A percentile compares a stretch with the other conserved stretches of the same genome.
phyloP scores from a whole-genome alignment of 2,329 filamentous ascomycete species.

The Fusarium keratoplasticum region DNA sequence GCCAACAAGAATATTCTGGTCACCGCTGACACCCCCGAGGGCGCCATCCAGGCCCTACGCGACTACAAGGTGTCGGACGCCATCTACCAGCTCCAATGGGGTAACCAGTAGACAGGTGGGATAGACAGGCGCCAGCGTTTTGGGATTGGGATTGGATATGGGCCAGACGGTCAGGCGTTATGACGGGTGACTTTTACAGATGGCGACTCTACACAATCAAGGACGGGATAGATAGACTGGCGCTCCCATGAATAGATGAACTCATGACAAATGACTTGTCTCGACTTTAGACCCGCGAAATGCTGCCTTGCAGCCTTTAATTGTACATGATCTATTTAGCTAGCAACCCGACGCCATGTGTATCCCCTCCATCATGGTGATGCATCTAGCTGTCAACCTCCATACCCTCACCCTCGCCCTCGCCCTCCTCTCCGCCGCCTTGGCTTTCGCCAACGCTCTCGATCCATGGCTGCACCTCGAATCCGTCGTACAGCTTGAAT shows the following conservation, averaged over 20 bases:
- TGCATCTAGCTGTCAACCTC: constrained; percentile 51
- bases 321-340: constrained; percentile 53
- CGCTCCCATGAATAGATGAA: constrained; percentile 39
- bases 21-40: constrained; percentile 77
- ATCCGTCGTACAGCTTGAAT: constrained; percentile 92
- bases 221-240: constrained; percentile 36
- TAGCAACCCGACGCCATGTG: constrained; percentile 37
- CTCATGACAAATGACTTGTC: constrained; percentile 20
- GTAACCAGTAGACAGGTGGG: constrained; percentile 63
- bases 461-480: constrained; percentile 87
- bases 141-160: constrained; percentile 12
- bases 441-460: constrained; percentile 74
- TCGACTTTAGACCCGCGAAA: constrained; percentile 40
- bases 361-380: constrained; percentile 27
- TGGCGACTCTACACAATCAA: constrained; percentile 16
- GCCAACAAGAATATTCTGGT: constrained; percentile 82
- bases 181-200: constrained; percentile 16
- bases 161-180: constrained; percentile 31
- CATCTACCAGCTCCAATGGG: constrained; percentile 87
- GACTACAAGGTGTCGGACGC: constrained; percentile 82
- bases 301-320: constrained; percentile 47
- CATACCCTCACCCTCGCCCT: constrained; percentile 52
- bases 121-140: constrained; percentile 17
- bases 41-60: constrained; percentile 76
- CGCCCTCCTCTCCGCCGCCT: constrained; percentile 54